Evolutionary conservation across 1,139 yeast species (phyloP).

Genomic region (Hyphopichia pseudoburtonii): DNA sequence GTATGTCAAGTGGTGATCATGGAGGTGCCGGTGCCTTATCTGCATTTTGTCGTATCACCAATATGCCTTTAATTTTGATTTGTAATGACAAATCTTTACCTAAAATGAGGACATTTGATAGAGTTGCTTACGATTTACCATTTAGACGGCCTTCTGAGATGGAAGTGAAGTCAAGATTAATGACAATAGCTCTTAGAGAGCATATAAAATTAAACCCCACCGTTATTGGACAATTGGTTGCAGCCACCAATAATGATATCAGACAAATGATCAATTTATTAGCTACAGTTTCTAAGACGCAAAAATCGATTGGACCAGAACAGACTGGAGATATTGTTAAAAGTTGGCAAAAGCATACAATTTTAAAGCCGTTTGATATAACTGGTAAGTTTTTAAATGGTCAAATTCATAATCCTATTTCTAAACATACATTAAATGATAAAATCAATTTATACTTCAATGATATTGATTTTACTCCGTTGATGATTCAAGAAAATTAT

Average conservation of each 20-base stretch:
- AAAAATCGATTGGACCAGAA: slow-evolving; percentile 56
- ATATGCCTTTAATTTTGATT: slow-evolving; percentile 86
- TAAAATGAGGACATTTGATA: slow-evolving; percentile 94
- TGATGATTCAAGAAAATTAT: slow-evolving; percentile 96
- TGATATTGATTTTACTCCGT: slow-evolving; percentile 91
- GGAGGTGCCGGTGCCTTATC: slow-evolving; percentile 98
- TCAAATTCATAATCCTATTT: slow-evolving; percentile 54
- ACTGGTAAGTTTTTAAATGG: slow-evolving; percentile 69
- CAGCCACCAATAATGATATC: slow-evolving; percentile 85
- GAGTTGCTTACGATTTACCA: slow-evolving; percentile 76
- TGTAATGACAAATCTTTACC: slow-evolving; percentile 93
- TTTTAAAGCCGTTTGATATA: slow-evolving; percentile 93
- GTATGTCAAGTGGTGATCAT: slow-evolving; percentile 98
- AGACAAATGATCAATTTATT: slow-evolving; percentile 90
- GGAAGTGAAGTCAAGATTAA: slow-evolving; percentile 77
- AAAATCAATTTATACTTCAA: slow-evolving; percentile 89
- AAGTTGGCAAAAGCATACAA: slow-evolving; percentile 85
- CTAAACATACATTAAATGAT: slow-evolving; percentile 65
- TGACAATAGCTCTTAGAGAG: slow-evolving; percentile 90
- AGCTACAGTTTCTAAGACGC: slow-evolving; percentile 78
- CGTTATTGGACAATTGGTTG: slow-evolving; percentile 80
- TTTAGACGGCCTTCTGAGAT: slow-evolving; percentile 87
- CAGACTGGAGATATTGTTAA: slow-evolving; percentile 52
- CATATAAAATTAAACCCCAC: slow-evolving; percentile 76
- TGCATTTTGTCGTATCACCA: slow-evolving; percentile 77